Evolutionary conservation across 176 grass and related monocot species (phyloP), one percentile per base, ranked within the genome.

Genomic region (Cenchrus purpureus): DNA sequence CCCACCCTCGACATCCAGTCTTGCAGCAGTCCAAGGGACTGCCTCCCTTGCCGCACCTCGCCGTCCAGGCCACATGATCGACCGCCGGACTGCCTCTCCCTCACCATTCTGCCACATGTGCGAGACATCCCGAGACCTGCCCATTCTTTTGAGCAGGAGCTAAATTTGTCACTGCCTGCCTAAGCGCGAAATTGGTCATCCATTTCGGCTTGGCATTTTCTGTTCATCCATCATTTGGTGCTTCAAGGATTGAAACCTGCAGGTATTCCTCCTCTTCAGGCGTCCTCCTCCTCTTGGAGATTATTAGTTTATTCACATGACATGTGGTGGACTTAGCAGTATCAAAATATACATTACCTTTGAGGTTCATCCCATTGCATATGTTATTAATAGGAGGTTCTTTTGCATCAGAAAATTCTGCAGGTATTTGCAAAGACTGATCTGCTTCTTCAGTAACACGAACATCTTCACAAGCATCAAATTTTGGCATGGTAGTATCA

Each of bases 151-250:
- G 83, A 22, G 78, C 94, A 44, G 88, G 88, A 6, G 84, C 86
- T 55, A 99, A 79, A 51, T 92, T 92, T 52, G 89, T 91, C 42
- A 99, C 82, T 4, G 84, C 92, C 77, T 86, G 75, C 22, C 86
- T 79, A 83, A 99, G 93, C 3, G 93, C 93, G 44, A 92, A 94
- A 79, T 99, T 94, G 42, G 94, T 91, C 97, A 99, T 90, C 88
- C 90, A 99, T 69, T 99, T 94, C 31, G 31, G 31, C 81, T 99
- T 94, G 3, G 97, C 88, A 76, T 99, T 99, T 97, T 99, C 19
- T 94, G 92, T 8, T 97, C 94, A 68, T 94, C 97, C 65, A 95
- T 82, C 44, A 87, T 86, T 54, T 97, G 94, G 78, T 99, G 94
- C 86, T 71, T 96, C 57, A 99, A 88, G 94, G 94, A 63, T 99